These are phyloP conservation scores for Vaccinium myrtillus DNA, from an alignment of 148 eudicot genomes.

Conservation along the genomic window DNA sequence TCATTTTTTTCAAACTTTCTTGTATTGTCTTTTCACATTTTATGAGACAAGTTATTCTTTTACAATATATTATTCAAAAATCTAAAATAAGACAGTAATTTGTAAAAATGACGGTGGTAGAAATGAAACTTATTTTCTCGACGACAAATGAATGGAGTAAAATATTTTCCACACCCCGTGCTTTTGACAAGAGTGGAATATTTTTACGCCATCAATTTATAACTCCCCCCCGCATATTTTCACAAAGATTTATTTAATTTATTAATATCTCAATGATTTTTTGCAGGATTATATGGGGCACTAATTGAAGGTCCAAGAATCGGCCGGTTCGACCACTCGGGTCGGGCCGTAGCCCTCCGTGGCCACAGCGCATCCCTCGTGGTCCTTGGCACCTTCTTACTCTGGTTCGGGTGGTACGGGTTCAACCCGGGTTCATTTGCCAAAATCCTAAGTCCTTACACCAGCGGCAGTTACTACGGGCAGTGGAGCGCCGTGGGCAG, in stretches of 20 bases:
- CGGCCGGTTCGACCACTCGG: constrained; percentile 49
- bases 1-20: too few species aligned
- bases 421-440: constrained; percentile 39
- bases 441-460: constrained; percentile 17
- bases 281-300: constrained; percentile 57
- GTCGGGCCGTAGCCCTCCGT: constrained; percentile 37
- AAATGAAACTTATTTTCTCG: too few species aligned
- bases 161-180: too few species aligned
- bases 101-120: too few species aligned
- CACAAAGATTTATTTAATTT: not conserved
- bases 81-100: too few species aligned
- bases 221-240: too few species aligned
- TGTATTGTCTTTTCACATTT: too few species aligned
- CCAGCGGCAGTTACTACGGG: constrained; percentile 17
- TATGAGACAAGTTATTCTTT: too few species aligned
- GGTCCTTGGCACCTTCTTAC: constrained; percentile 34
- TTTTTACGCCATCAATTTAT: too few species aligned
- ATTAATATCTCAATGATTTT: not conserved
- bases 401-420: constrained; percentile 64
- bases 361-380: constrained; percentile 42
- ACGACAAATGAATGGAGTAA: too few species aligned
- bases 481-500: constrained; percentile 37
- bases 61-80: too few species aligned
- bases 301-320: constrained; percentile 59
- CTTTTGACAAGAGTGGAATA: too few species aligned